Percentiles rank a stretch among this genome's conserved stretches.
phyloP scores from a whole-genome alignment of 345 rosid genomes.

The Brassica incana region DNA sequence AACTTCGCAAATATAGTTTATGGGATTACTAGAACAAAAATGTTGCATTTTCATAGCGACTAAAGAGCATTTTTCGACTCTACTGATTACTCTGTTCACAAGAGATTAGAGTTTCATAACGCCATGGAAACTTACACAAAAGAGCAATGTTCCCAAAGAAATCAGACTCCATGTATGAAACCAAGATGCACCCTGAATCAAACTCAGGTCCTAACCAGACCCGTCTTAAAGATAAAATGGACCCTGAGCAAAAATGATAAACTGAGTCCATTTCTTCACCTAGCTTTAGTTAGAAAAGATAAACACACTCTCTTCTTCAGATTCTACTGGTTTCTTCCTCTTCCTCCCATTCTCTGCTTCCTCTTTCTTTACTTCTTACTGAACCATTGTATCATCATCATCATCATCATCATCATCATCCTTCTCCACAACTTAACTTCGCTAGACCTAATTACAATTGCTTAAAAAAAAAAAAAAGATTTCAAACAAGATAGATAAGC shows the following conservation, averaged over 20 bases:
- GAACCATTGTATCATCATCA: conserved; percentile 25
- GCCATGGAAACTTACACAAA: not conserved
- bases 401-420: no score
- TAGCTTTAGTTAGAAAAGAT: no score
- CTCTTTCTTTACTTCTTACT: conserved; percentile 45
- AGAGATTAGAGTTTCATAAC: not conserved
- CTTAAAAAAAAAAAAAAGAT: no score
- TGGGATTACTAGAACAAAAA: not conserved
- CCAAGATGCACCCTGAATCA: conserved; percentile 24
- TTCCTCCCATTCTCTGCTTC: conserved; percentile 50
- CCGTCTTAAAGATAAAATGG: no score
- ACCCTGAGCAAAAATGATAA: no score
- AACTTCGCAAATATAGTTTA: no score
- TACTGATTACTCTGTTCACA: no score
- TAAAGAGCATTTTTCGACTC: not conserved
- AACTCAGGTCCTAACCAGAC: conserved; percentile 9
- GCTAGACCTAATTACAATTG: no score
- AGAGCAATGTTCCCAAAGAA: not conserved
- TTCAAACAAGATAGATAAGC: no score
- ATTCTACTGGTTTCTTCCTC: conserved; percentile 45
- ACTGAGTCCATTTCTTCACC: no score
- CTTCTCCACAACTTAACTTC: no score
- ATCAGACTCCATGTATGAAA: conserved; percentile 19
- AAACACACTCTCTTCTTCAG: no score
- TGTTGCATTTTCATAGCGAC: not conserved